Evolutionary conservation across 768 basidiomycete species (phyloP).

Genomic region (Wakefieldia striispora): DNA sequence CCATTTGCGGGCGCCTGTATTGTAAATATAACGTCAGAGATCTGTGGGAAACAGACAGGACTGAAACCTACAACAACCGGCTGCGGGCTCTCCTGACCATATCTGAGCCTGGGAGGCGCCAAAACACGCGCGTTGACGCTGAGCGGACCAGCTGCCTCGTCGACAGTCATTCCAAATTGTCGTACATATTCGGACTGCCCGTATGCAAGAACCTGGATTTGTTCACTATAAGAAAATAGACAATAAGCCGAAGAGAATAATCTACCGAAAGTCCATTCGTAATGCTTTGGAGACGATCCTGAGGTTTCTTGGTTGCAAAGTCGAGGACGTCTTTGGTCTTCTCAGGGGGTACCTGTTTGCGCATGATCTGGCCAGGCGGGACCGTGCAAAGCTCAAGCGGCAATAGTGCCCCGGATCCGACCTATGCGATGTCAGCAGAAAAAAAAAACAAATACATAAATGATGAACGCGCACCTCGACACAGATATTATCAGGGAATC

Average conservation of each 20-base stretch:
- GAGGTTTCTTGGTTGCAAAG: conserved; percentile 66
- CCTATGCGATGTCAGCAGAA: conserved; percentile 38
- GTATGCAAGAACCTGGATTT: conserved; percentile 55
- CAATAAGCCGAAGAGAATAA: not conserved
- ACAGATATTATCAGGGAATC: conserved; percentile 63
- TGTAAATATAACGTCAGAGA: conserved; percentile 3
- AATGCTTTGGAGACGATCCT: conserved; percentile 56
- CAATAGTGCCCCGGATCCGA: conserved; percentile 57
- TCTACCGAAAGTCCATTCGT: conserved; percentile 49
- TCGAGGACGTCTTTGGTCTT: conserved; percentile 60
- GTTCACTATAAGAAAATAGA: not conserved
- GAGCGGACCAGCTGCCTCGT: conserved; percentile 48
- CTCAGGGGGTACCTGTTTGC: conserved; percentile 67
- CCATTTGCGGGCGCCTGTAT: conserved; percentile 60
- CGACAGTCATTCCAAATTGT: conserved; percentile 69
- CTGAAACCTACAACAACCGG: conserved; percentile 49
- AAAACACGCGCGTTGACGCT: conserved; percentile 61
- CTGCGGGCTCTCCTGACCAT: conserved; percentile 57
- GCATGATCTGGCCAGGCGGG: conserved; percentile 64
- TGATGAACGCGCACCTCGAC: conserved; percentile 50
- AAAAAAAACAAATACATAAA: conserved; percentile 1
- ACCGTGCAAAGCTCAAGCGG: conserved; percentile 70
- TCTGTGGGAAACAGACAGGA: not conserved
- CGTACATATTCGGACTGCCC: conserved; percentile 74
- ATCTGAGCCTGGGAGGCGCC: conserved; percentile 61